Evolutionary conservation across 2,329 filamentous ascomycete genomes (phyloP).

Genomic region (Arthrinium phaeospermum): DNA sequence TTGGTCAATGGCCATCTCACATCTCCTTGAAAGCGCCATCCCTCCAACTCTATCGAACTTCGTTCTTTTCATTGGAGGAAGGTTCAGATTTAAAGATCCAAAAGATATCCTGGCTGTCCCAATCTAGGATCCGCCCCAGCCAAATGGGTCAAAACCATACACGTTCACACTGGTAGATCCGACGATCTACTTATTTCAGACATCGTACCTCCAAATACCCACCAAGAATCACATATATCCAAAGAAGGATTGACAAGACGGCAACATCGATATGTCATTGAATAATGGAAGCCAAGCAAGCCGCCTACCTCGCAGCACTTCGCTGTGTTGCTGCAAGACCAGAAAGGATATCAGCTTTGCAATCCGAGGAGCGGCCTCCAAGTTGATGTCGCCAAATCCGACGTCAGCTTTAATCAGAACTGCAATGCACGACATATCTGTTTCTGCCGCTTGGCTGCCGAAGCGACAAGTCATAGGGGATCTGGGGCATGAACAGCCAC

Average conservation of each 20-base stretch:
- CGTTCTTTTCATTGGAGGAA: neutral
- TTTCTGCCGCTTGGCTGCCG: neutral
- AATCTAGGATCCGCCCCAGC: neutral
- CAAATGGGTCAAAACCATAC: neutral
- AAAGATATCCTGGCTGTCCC: neutral
- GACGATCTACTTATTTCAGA: neutral
- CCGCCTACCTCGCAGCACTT: neutral
- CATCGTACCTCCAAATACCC: neutral
- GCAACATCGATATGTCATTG: neutral
- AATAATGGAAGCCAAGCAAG: neutral
- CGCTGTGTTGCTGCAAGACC: neutral
- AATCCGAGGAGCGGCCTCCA: neutral
- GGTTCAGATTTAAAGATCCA: neutral
- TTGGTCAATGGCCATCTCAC: neutral
- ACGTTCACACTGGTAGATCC: neutral
- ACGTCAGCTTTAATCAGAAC: neutral
- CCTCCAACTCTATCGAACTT: neutral
- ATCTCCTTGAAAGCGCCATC: neutral
- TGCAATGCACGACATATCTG: neutral
- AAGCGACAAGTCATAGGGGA: neutral
- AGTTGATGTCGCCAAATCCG: neutral
- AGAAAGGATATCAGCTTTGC: neutral
- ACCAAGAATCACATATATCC: neutral
- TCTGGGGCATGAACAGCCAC: neutral
- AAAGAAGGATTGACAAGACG: neutral